Base-by-base conservation (phyloP, 2,329 filamentous ascomycete species). In the Fusarium equiseti region DNA sequence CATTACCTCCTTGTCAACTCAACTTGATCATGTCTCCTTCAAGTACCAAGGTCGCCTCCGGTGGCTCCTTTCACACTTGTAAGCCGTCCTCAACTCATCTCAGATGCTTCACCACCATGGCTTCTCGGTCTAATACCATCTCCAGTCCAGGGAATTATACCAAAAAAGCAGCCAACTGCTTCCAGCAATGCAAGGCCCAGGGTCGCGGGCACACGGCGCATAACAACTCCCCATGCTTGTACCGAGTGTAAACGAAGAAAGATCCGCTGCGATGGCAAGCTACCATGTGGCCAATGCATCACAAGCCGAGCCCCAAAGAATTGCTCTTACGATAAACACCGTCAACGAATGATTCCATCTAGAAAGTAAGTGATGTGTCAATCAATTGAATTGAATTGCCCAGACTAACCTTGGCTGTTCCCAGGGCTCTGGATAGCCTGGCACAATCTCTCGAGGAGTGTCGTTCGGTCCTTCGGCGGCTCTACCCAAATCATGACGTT, bases 281-380 rank as follows among this genome's bases (percentile, higher is more conserved):
- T 93, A 76, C 93, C 93, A 13, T 96, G 93, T 77, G 91, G 92
- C 40, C 92, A 94, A 77, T 96, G 93, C 78, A 87, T 92, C 62
- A 94, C 92, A 79, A 95, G 93, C 77, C 89, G 93, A 60, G 92
- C 92, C 68, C 91, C 92, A 6, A 92, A 94, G 78, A 86, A 89
- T 58, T 95, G 93, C 77, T 90, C 91, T 75, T 95, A 95, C 79
- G 91, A 93, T 72, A 94, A 95, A 81, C 92, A 94, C 70, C 87
- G 92, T 18, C 91, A 93, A 78, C 85, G 91, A 66, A 89, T 93
- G 12, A 90, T 93, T 62, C 92, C 92, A 1, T 95, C 92, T 11
- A 88, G 91, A 79, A 94, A 93, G 91, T 92, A 83, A 80, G 88
- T 61, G 49, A 38, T 32, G 31, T 46, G 62, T 52, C 60, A n/a